Evolutionary conservation across 2,329 filamentous ascomycete species (phyloP).

Genomic region (Harringtonia lauricola): DNA sequence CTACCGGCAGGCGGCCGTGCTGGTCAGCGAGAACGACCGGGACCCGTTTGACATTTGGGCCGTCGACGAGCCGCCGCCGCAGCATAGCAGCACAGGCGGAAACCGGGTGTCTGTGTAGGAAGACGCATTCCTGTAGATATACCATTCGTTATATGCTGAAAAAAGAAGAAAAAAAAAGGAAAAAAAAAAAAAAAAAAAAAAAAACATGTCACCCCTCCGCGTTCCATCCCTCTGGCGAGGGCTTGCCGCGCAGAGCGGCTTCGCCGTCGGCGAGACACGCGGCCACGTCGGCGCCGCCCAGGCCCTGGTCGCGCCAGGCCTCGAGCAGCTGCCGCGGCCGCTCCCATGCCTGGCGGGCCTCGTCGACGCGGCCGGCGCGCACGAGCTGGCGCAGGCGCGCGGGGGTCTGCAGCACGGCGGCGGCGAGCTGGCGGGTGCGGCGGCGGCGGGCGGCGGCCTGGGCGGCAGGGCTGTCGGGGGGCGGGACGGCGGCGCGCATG

Average conservation of each 20-base stretch:
- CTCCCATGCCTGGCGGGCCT: conserved; percentile 48
- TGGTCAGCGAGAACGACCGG: conserved; percentile 67
- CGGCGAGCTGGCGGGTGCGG: conserved; percentile 44
- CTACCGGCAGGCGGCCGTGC: conserved; percentile 43
- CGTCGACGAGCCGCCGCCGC: conserved; percentile 17
- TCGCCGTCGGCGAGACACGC: conserved; percentile 44
- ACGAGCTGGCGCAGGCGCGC: conserved; percentile 47
- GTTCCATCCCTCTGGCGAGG: conserved; percentile 2
- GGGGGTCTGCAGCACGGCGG: conserved; percentile 51
- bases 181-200: too few species aligned
- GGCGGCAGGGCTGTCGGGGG: conserved; percentile 29
- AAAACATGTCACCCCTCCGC: background rate
- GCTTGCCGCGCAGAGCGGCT: conserved; percentile 26
- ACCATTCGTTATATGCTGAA: background rate
- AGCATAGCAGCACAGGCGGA: background rate
- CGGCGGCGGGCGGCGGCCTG: conserved; percentile 24
- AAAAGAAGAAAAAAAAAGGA: background rate
- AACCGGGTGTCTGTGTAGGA: background rate
- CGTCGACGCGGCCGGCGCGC: conserved; percentile 45
- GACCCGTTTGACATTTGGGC: conserved; percentile 80
- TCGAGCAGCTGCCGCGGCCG: conserved; percentile 39
- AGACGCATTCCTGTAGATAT: background rate
- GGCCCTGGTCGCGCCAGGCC: conserved; percentile 40
- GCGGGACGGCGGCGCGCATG: conserved; percentile 34
- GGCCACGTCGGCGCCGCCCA: conserved; percentile 42